A percentile compares a stretch with the other conserved stretches of the same genome.
Evolutionary conservation across 2,329 filamentous ascomycete species (phyloP).

Genomic region (Lasiodiplodia hormozganensis): DNA sequence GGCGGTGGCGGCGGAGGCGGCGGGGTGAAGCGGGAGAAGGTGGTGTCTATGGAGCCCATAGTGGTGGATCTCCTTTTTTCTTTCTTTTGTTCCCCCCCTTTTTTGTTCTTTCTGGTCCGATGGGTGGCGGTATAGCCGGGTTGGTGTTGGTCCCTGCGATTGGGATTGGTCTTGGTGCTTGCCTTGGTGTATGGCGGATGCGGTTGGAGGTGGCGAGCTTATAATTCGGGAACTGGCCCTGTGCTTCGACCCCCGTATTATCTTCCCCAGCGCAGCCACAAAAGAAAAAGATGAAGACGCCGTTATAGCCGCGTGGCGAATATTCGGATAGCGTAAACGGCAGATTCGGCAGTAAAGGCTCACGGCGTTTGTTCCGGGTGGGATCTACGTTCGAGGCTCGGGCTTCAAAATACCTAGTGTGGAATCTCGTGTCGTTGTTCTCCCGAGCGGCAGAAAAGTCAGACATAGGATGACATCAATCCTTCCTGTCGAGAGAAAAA

Average conservation of each 20-base stretch:
- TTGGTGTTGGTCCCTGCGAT: neutral
- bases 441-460: neutral
- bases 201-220: neutral
- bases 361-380: neutral
- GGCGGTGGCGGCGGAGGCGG: constrained; percentile 24
- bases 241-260: neutral
- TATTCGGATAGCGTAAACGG: neutral
- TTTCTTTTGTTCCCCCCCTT: neutral
- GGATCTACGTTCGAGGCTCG: neutral
- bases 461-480: neutral
- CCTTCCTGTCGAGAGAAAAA: neutral
- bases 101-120: neutral
- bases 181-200: too few relatives aligned
- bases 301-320: neutral
- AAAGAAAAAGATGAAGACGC: neutral
- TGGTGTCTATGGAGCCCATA: neutral
- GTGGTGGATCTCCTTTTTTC: neutral
- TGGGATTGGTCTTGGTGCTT: too few relatives aligned
- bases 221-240: neutral
- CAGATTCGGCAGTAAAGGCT: neutral
- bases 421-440: neutral
- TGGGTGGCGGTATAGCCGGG: neutral
- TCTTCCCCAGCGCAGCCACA: neutral
- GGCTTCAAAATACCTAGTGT: neutral
- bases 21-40: neutral